Conservation (phyloP, 305 asterid genomes). For the Caryopteris hybrid region DNA sequence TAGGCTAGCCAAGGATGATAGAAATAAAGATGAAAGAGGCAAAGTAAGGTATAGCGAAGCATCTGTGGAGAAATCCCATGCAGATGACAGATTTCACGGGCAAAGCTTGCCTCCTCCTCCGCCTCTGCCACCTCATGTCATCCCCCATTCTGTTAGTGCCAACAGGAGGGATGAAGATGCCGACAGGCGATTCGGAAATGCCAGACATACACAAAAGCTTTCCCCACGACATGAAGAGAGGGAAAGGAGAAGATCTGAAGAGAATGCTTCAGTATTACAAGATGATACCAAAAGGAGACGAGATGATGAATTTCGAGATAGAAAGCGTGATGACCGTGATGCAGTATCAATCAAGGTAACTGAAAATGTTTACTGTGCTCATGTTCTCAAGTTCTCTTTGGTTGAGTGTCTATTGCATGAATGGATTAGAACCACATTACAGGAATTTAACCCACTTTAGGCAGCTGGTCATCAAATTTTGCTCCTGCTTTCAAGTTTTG, state of each 20-base stretch:
- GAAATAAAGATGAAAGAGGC: slow-evolving; percentile 74
- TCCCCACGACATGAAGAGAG: slow-evolving; percentile 97
- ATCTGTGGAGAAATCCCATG: slow-evolving; percentile 57
- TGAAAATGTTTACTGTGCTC: neutral
- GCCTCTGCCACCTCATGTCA: slow-evolving; percentile 87
- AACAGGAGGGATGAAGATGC: slow-evolving; percentile 86
- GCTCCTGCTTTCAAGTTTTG: neutral
- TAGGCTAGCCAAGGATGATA: slow-evolving; percentile 73
- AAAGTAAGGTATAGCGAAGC: slow-evolving; percentile 59
- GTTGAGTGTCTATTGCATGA: slow-evolving; percentile 19
- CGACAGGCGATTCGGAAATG: slow-evolving; percentile 82
- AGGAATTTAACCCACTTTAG: neutral
- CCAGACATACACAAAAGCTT: slow-evolving; percentile 79
- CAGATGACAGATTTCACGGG: slow-evolving; percentile 73
- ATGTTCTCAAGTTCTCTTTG: neutral
- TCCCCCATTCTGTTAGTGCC: slow-evolving; percentile 72
- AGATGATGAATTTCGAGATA: slow-evolving; percentile 87
- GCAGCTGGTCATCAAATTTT: slow-evolving; percentile 4
- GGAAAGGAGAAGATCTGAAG: slow-evolving; percentile 93
- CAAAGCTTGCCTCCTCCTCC: slow-evolving; percentile 98
- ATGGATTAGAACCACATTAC: slow-evolving; percentile 2
- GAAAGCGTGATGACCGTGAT: slow-evolving; percentile 95
- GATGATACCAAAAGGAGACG: slow-evolving; percentile 91
- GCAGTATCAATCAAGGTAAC: slow-evolving; percentile 59
- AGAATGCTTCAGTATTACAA: slow-evolving; percentile 57